These are phyloP conservation scores for Dactylorhiza incarnata DNA, from an alignment of 106 monocot genomes.

Conservation along the genomic window DNA sequence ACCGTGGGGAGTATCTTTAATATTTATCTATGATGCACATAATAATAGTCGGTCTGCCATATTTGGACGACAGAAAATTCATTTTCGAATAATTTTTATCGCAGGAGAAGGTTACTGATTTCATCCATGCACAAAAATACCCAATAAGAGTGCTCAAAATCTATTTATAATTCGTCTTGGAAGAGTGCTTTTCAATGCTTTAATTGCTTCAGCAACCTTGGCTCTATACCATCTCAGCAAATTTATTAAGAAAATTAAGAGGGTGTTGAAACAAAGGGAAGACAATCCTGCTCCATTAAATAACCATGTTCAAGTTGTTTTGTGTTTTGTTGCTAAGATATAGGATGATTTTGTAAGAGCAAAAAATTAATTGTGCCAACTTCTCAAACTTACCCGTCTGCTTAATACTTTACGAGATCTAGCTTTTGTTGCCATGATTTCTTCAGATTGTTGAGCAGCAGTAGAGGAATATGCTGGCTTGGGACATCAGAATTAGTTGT, in stretches of 20 bases:
- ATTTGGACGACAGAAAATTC: no score
- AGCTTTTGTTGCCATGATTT: background rate
- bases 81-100: no score
- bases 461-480: background rate
- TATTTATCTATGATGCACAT: no score
- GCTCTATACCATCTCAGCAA: slow-evolving; percentile 17
- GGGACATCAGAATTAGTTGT: no score
- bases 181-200: slow-evolving; percentile 27
- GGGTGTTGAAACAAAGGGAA: background rate
- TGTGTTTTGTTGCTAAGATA: background rate
- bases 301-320: background rate
- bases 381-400: slow-evolving; percentile 10
- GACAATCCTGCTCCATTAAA: background rate
- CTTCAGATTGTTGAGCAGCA: background rate
- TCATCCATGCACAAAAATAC: no score
- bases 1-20: no score
- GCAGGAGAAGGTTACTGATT: no score
- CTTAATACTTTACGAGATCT: background rate
- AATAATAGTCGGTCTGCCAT: no score
- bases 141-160: no score
- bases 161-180: no score
- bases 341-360: background rate
- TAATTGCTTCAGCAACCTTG: slow-evolving; percentile 37
- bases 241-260: background rate
- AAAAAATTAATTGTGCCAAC: background rate